These are phyloP conservation scores for Globisporangium ultimum DNA, from an alignment of 352 stramenopile species.

Conservation along the genomic window DNA sequence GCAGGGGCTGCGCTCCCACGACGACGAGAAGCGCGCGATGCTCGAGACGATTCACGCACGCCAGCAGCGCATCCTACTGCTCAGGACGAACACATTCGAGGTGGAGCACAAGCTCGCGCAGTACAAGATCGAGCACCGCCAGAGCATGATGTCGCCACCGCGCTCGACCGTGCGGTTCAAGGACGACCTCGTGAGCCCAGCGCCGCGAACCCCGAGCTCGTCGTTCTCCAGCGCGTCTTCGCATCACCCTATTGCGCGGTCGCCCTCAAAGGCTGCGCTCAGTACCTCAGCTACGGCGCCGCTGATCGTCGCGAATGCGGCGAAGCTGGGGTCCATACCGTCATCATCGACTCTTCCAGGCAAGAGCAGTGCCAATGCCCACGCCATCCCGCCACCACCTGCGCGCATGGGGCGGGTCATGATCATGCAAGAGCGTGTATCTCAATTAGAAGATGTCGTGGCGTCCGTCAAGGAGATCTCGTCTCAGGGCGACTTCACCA, in stretches of 20 bases:
- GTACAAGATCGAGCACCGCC: slow-evolving; percentile 42
- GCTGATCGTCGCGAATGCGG: background rate
- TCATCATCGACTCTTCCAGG: background rate
- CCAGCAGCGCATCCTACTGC: slow-evolving; percentile 27
- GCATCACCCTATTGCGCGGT: background rate
- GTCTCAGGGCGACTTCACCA: slow-evolving; percentile 50
- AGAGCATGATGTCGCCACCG: slow-evolving; percentile 23
- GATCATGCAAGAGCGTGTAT: slow-evolving; percentile 42
- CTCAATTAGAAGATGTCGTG: slow-evolving; percentile 58
- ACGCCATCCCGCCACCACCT: background rate
- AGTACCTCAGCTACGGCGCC: background rate
- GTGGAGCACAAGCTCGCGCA: slow-evolving; percentile 46
- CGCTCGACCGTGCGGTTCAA: slow-evolving; percentile 4
- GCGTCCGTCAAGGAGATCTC: slow-evolving; percentile 55
- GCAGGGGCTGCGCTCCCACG: slow-evolving; percentile 27
- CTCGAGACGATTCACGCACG: slow-evolving; percentile 31
- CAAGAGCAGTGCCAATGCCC: background rate
- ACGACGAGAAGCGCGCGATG: slow-evolving; percentile 34
- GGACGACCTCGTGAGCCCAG: background rate
- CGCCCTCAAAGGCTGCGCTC: background rate
- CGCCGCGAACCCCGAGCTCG: background rate
- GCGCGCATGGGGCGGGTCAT: slow-evolving; percentile 15
- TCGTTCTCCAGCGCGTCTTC: slow-evolving; percentile 13
- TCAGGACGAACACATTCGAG: slow-evolving; percentile 33
- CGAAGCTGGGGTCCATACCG: slow-evolving; percentile 1